Evolutionary conservation across 495 filamentous ascomycete genomes (phyloP), one percentile per base, ranked within the genome.

Genomic region (Lepidopterella palustris): DNA sequence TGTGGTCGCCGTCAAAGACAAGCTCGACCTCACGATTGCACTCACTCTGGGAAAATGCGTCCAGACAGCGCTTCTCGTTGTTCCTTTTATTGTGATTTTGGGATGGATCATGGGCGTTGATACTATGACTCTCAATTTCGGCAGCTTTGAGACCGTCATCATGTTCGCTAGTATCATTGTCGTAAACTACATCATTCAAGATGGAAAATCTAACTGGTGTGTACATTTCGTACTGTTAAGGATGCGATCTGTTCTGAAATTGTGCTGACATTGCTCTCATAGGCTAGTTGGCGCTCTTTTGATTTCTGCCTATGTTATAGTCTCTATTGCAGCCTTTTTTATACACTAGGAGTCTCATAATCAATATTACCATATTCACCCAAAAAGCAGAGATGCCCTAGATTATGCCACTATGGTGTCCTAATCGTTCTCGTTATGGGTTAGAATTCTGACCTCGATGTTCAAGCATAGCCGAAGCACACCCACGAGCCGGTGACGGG

Each of bases 21-120:
- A 71, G 45, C 69, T 72, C 66, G 70, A 72, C 40, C 60, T 71
- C 6, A 50, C 61, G 35, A 69, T 71, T 28, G 68, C 64, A n/a
- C 61, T 71, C 15, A 70, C 69, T 3, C 61, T 71, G 5, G 70
- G 62, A 9, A 65, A 64, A 5, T 68, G 64, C 42, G 55, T 72
- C 55, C 70, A 72, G 51, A 70, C 58, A 5, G 21, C 40, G 5
- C 40, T 61, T 18, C n/a, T 61, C 20, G 39, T 61, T 18, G 25
- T 72, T 23, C 69, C 70, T 0, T 58, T 69, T 6, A 60, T 71
- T 28, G 68, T 72, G 5, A 57, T 72, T 26, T 59, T 72, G 6
- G 70, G 51, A 50, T 72, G 70, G 70, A 61, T 55, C 15, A 64
- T 70, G 31, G 54, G 67, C 4, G 64, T 62, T 11, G 50, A 55